These are phyloP conservation scores for Massariosphaeria phaeospora DNA, from an alignment of 495 filamentous ascomycete genomes.

Conservation along the genomic window DNA sequence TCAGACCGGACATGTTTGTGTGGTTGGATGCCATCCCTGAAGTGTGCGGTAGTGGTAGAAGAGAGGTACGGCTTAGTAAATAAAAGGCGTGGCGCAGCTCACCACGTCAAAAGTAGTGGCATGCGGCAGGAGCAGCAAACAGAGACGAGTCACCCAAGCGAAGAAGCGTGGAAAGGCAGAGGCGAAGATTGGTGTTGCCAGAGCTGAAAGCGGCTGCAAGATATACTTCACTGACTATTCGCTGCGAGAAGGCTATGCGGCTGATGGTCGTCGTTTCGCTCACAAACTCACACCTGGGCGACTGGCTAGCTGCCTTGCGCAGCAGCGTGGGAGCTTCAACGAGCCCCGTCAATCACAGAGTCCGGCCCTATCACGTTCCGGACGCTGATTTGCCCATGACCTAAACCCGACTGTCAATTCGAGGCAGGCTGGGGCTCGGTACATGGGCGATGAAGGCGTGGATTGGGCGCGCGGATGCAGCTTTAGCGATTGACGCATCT, in stretches of 20 bases:
- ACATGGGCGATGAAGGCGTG: constrained; percentile 3
- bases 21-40: constrained; percentile 17
- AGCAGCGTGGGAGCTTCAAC: no score
- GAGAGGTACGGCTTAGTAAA: neutral
- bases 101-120: neutral
- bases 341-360: no score
- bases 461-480: constrained; percentile 6
- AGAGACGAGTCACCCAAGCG: constrained; percentile 14
- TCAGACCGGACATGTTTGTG: neutral
- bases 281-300: no score
- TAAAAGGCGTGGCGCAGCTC: constrained; percentile 3
- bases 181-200: neutral
- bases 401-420: constrained; percentile 10
- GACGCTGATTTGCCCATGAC: neutral
- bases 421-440: neutral
- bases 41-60: neutral
- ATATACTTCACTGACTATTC: constrained; percentile 3
- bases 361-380: constrained; percentile 25
- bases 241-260: neutral
- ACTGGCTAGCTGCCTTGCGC: no score
- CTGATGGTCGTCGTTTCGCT: constrained; percentile 15
- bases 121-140: neutral
- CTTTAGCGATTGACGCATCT: neutral
- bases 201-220: neutral
- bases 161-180: constrained; percentile 12